Evolutionary conservation across 129 eudicot species (phyloP), one percentile per base, ranked within the genome.

Genomic region (Silybum marianum): DNA sequence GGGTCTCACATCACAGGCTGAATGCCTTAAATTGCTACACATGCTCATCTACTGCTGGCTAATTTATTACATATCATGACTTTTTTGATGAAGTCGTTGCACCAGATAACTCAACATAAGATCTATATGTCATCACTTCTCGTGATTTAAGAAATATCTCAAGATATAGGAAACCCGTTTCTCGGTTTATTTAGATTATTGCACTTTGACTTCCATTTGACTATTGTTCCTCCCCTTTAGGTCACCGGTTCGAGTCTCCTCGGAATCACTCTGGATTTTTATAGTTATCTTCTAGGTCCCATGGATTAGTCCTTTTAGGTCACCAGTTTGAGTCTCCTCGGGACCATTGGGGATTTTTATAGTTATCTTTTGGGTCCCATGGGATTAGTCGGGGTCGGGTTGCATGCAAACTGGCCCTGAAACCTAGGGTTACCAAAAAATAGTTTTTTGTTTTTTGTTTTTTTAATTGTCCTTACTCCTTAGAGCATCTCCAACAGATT

Each of bases 1-100:
- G 71, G 32, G 71, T 75, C 54, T 16, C 28, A 46, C 32, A 76
- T 82, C 72, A 82, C 71, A 54, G 48, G 82, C 16, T 58, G 85
- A 82, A 76, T 68, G 77, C 34, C 71, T 12, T 34, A 76, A 76
- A 51, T 60, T 34, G 71, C 42, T 67, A 74, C 76, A 66, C 80
- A 68, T 66, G 70, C 19, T 81, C 71, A 74, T 75, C 71, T 28
- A 72, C 65, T 23, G 40, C 30, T 80, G 32, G 78, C 78, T 80
- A 51, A 54, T 51, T 48, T 51, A 75, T 75, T 75, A 60, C 72
- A 34, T 80, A 10, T 60, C 65, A 72, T 60, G 21, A 74, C 85
- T 74, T 73, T 73, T 80, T 28, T 80, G 7, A 71, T 34, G 65
- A 71, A 54, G 71, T 60, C 73, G 42, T 60, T 80, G 42, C 74